Evolutionary conservation across 352 stramenopile genomes (phyloP), one percentile per base, ranked within the genome.

Genomic region (Elongisporangium undulatum): DNA sequence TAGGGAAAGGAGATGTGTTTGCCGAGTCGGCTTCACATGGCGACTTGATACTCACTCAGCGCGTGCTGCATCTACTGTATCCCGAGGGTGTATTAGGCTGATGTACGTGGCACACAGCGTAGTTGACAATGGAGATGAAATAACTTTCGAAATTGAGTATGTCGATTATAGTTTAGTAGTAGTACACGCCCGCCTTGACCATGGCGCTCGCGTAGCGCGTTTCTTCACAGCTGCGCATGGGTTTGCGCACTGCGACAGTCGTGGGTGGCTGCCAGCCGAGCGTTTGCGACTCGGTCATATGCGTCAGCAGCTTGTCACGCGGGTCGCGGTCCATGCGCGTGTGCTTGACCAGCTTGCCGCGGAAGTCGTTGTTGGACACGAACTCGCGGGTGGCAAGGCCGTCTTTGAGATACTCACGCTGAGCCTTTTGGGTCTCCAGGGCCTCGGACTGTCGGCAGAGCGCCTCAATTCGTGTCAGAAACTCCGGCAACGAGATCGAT

Each of bases 111-210:
- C n/a, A n/a, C n/a, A n/a, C n/a, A n/a, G n/a, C n/a, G n/a, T n/a
- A n/a, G n/a, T n/a, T n/a, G n/a, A n/a, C n/a, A n/a, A n/a, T n/a
- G n/a, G n/a, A n/a, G n/a, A n/a, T n/a, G n/a, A n/a, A n/a, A n/a
- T n/a, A n/a, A n/a, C n/a, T n/a, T n/a, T n/a, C n/a, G n/a, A n/a
- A n/a, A n/a, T n/a, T n/a, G n/a, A n/a, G n/a, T n/a, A n/a, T n/a
- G n/a, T n/a, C n/a, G n/a, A n/a, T n/a, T n/a, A n/a, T n/a, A n/a
- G n/a, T 16, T 62, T 77, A 90, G 62, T 87, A 87, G 65, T 90
- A 90, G 65, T 87, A 87, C 48, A 88, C 76, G 39, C 77, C 80
- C 2, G 78, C 80, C 59, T 90, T 90, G 61, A 88, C 74, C 77
- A 88, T 90, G 53, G 78, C 80, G 67, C 75, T 85, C 23, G 80